A percentile compares a stretch with the other conserved stretches of the same genome.
These are phyloP conservation scores for Quercus alba DNA, from an alignment of 306 rosid species.

Conservation along the genomic window DNA sequence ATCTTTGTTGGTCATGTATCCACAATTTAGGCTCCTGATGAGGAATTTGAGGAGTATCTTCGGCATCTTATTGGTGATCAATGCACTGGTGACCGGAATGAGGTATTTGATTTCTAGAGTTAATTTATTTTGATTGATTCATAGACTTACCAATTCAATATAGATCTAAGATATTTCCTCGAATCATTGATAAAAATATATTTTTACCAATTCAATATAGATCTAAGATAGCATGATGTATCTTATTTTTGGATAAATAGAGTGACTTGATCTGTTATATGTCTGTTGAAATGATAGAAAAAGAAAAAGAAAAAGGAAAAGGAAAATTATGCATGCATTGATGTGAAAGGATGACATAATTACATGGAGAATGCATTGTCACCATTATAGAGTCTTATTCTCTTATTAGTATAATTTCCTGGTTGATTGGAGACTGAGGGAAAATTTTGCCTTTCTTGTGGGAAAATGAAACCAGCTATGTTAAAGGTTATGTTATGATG, in stretches of 20 bases:
- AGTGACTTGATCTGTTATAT: not conserved
- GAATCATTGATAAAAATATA: not conserved
- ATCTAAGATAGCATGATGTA: not conserved
- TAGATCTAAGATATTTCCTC: not conserved
- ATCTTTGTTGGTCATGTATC: conserved; percentile 12
- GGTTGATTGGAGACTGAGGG: not conserved
- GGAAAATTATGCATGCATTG: not conserved
- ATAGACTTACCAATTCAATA: not conserved
- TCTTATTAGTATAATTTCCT: not conserved
- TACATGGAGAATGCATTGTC: not conserved
- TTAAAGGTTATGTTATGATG: not conserved
- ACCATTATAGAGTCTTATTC: not conserved
- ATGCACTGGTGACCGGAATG: conserved; percentile 73
- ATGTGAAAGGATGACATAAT: not conserved
- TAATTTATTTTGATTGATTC: not conserved
- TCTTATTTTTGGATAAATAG: not conserved
- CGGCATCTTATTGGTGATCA: conserved; percentile 78
- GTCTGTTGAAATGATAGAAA: not conserved
- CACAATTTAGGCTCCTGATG: conserved; percentile 86
- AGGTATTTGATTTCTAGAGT: conserved; percentile 46
- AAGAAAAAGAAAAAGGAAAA: not conserved
- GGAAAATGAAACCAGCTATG: not conserved
- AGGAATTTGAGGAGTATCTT: conserved; percentile 92
- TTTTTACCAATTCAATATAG: not conserved
- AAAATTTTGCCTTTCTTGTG: not conserved